Evolutionary conservation across 2,329 filamentous ascomycete genomes (phyloP), one percentile per base, ranked within the genome.

Genomic region (Fusarium sulawesiense): DNA sequence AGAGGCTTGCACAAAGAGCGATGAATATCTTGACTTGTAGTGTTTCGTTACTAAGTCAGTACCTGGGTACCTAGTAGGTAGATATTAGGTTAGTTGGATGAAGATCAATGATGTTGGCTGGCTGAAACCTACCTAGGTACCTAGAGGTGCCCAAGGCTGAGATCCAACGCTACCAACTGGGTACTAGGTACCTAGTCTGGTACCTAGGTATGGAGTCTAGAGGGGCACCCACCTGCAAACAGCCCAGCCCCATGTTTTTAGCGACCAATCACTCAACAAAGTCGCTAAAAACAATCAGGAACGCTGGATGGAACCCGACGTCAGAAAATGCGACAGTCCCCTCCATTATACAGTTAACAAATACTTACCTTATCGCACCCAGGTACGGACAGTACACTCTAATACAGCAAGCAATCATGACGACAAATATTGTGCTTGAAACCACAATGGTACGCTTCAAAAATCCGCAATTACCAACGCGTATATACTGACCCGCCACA

Each of bases 361-460:
- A 46, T 42, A 50, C 32, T 23, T 18, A 21, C 46, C 16, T 34
- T 9, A 18, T 30, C 21, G 32, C 29, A 50, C 30, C 20, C 23
- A 23, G 18, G 34, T 11, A n/a, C 34, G 18, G 10, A 18, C 13
- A 21, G 14, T 44, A 27, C 21, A 42, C 14, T 34, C 30, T 18
- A 7, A 54, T 21, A 57, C 18, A 54, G 9, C 56, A 51, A 51
- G 55, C 56, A 72, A 81, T 62, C 48, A 95, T 96, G 93, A 85
- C 92, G 29, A 94, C 92, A 63, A 89, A 93, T 74, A 88, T 98
- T 63, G 83, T 90, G 12, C 87, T 98, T 54, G 92, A 97, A 73
- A 98, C 95, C 61, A 91, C 91, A 58, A 93, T 97, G 91, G 94
- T 93, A 84, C 60, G 79, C 58, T 16, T 6, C 16, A 9, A 32